phyloP scores from a whole-genome alignment of 2,329 filamentous ascomycete species.

The Zelopaecilomyces penicillatus region DNA sequence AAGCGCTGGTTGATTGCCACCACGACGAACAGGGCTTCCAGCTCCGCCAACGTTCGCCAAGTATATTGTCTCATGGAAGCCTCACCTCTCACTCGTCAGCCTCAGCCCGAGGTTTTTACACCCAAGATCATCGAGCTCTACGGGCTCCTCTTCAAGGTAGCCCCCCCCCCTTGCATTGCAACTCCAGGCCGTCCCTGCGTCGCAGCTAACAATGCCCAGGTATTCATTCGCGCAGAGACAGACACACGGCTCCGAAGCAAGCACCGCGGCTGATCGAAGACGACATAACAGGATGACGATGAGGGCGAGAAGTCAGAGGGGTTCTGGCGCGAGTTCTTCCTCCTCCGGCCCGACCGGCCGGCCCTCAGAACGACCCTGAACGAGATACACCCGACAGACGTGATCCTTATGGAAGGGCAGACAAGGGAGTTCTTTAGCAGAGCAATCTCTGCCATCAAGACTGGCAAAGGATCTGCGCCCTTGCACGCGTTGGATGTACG shows the following conservation, averaged over 20 bases:
- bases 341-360: slow-evolving; percentile 69
- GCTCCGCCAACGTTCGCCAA: slow-evolving; percentile 2
- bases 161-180: slow-evolving; percentile 3
- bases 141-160: slow-evolving; percentile 68
- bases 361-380: slow-evolving; percentile 62
- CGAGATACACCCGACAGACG: slow-evolving; percentile 61
- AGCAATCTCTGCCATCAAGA: slow-evolving; percentile 62
- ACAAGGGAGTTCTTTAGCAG: slow-evolving; percentile 71
- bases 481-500: slow-evolving; percentile 80
- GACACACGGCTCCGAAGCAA: slow-evolving; percentile 3
- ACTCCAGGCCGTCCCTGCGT: too few species aligned
- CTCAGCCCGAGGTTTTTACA: slow-evolving; percentile 81
- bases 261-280: slow-evolving; percentile 21
- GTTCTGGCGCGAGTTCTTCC: slow-evolving; percentile 95
- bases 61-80: slow-evolving; percentile 56
- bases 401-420: slow-evolving; percentile 68
- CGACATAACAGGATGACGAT: slow-evolving; percentile 47
- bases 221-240: slow-evolving; percentile 13
- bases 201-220: slow-evolving; percentile 11
- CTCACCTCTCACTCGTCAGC: slow-evolving; percentile 89
- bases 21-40: background rate
- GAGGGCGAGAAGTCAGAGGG: slow-evolving; percentile 69
- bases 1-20: too few species aligned
- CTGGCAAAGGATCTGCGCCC: slow-evolving; percentile 51
- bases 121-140: slow-evolving; percentile 92